Evolutionary conservation across 805 yeast species (phyloP), one percentile per base, ranked within the genome.

Genomic region (Pichia gijzeniarum): DNA sequence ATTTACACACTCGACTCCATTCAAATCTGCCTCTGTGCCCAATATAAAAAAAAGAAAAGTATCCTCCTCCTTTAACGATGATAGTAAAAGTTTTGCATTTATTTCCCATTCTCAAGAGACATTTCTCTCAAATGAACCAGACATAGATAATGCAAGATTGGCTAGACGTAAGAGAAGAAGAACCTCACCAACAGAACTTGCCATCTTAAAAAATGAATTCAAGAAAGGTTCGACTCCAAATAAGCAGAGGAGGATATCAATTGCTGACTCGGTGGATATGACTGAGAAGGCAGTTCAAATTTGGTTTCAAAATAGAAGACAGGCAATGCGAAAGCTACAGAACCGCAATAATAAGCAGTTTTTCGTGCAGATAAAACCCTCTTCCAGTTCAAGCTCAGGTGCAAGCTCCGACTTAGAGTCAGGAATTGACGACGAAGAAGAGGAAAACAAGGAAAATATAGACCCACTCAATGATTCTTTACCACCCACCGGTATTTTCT

Each of bases 231-330:
- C 80, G 37, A 87, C 95, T 41, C 99, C 99, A 38, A 82, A 84
- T 60, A 83, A 82, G 61, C 67, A 73, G 38, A 74, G 83, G 59
- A 78, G 98, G 54, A 71, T 77, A 37, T 85, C 82, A 52, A 85
- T 93, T 53, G 96, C 98, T 4, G 64, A 69, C 27, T 77, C 72
- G 52, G 95, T 93, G 35, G 81, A 80, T 54, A 93, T 93, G 98
- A 79, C 91, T n/a, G 97, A 90, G 64, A 88, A 90, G 63, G 96
- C 97, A 2, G 95, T 93, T 31, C 99, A 93, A 68, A 88, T 91
- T 51, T 93, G 99, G 99, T 93, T 93, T 68, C 99, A 93, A 68
- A 93, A 93, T 66, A 85, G 81, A 64, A 78, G 99, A 64, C 97
- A 91, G 65, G 75, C 90, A 32, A 66, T 83, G 51, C 76, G 89